A percentile compares a stretch with the other conserved stretches of the same genome.
Evolutionary conservation across 2,329 filamentous ascomycete genomes (phyloP).

Genomic region (Amesomyces nigricolor): DNA sequence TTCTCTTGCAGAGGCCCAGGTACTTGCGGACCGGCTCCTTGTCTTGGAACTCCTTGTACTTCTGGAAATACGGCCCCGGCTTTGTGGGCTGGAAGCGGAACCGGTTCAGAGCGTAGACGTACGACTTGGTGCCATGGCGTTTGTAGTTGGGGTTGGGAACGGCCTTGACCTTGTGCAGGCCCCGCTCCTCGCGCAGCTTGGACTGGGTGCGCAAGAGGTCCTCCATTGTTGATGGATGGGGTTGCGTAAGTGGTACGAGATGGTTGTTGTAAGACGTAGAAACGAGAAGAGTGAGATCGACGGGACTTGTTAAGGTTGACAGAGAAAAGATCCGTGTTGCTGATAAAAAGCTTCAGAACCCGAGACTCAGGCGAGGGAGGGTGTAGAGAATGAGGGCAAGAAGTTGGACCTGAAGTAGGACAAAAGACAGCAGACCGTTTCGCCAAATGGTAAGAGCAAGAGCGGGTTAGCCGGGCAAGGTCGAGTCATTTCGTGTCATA

Average conservation of each 20-base stretch:
- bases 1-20: slow-evolving; percentile 43
- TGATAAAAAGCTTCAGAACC: background rate
- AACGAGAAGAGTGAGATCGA: background rate
- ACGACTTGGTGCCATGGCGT: slow-evolving; percentile 56
- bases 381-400: too few relatives aligned
- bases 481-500: too few relatives aligned
- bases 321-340: background rate
- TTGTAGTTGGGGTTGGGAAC: slow-evolving; percentile 56
- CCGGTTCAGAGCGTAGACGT: slow-evolving; percentile 55
- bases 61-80: slow-evolving; percentile 55
- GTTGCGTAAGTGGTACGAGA: too few relatives aligned
- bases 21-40: slow-evolving; percentile 35
- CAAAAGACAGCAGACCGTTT: too few relatives aligned
- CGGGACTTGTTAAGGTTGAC: background rate
- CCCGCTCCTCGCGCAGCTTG: slow-evolving; percentile 32
- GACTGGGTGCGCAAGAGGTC: slow-evolving; percentile 32
- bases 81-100: slow-evolving; percentile 58
- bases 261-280: too few relatives aligned
- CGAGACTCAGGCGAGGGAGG: too few relatives aligned
- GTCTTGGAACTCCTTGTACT: slow-evolving; percentile 35
- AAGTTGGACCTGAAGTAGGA: too few relatives aligned
- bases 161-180: slow-evolving; percentile 43
- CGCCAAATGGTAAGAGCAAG: too few relatives aligned
- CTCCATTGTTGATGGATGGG: slow-evolving; percentile 29
- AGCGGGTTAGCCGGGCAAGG: too few relatives aligned